These are phyloP conservation scores for Cyberlindnera xishuangbannaensis DNA, from an alignment of 805 yeast species.

Conservation along the genomic window DNA sequence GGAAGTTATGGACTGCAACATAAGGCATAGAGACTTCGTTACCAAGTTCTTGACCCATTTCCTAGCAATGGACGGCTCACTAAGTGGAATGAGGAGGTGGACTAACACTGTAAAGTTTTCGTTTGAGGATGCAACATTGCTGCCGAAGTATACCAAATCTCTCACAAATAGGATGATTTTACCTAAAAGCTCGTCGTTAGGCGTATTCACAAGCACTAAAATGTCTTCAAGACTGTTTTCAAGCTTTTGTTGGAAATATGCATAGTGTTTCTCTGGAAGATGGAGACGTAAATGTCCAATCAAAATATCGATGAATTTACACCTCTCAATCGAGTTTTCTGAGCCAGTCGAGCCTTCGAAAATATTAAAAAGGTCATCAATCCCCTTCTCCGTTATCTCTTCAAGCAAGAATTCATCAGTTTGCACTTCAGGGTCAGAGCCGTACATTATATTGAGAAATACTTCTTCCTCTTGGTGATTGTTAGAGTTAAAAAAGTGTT, in stretches of 20 bases:
- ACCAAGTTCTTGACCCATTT: slow-evolving; percentile 12
- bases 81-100: slow-evolving; percentile 20
- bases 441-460: slow-evolving; percentile 16
- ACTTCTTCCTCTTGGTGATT: slow-evolving; percentile 8
- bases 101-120: slow-evolving; percentile 14
- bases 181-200: slow-evolving; percentile 14
- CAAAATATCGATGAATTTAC: slow-evolving; percentile 15
- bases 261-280: slow-evolving; percentile 11
- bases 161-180: slow-evolving; percentile 20
- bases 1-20: slow-evolving; percentile 19
- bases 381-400: slow-evolving; percentile 3
- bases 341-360: slow-evolving; percentile 19
- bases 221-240: slow-evolving; percentile 14
- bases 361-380: slow-evolving; percentile 7
- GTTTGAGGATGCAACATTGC: slow-evolving; percentile 7
- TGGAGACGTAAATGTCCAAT: slow-evolving; percentile 19
- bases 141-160: slow-evolving; percentile 22
- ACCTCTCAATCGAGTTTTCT: slow-evolving; percentile 18
- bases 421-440: slow-evolving; percentile 16
- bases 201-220: slow-evolving; percentile 13
- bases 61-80: slow-evolving; percentile 16
- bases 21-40: slow-evolving; percentile 21
- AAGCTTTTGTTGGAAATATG: slow-evolving; percentile 12
- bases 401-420: slow-evolving; percentile 7
- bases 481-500: slow-evolving; percentile 4